These are phyloP conservation scores for Hypoxylon sp. DNA, from an alignment of 2,329 filamentous ascomycete species.

Conservation along the genomic window DNA sequence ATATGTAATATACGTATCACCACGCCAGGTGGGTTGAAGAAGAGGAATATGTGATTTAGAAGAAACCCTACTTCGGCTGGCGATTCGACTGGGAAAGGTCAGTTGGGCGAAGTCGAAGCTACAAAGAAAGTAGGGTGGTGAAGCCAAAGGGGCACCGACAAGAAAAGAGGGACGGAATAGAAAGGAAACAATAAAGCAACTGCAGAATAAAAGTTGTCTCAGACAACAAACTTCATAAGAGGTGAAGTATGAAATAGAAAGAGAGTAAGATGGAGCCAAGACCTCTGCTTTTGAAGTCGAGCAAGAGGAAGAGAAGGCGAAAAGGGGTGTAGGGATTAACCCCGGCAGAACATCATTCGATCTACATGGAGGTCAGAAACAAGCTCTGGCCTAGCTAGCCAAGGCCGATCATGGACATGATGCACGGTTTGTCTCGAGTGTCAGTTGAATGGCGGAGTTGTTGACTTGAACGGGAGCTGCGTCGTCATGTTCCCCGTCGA, in stretches of 20 bases:
- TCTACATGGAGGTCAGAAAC: conserved; percentile 40
- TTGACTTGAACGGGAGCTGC: conserved; percentile 34
- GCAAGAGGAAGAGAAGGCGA: conserved; percentile 23
- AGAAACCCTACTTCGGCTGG: conserved; percentile 26
- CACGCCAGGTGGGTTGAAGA: conserved; percentile 48
- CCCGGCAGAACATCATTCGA: conserved; percentile 37
- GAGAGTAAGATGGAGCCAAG: conserved; percentile 38
- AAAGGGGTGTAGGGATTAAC: conserved; percentile 28
- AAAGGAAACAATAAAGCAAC: conserved; percentile 36
- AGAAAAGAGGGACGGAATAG: conserved; percentile 31
- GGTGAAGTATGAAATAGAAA: conserved; percentile 32
- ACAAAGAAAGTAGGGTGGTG: conserved; percentile 3
- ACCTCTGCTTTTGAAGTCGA: conserved; percentile 37
- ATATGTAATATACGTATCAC: conserved; percentile 32
- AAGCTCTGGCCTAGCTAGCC: conserved; percentile 43
- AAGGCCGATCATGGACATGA: conserved; percentile 41
- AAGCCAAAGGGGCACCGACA: conserved; percentile 25
- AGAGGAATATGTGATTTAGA: conserved; percentile 27
- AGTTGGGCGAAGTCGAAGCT: not conserved
- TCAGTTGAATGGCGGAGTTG: conserved; percentile 12
- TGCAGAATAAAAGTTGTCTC: conserved; percentile 40
- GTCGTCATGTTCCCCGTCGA: conserved; percentile 39
- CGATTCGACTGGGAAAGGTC: conserved; percentile 26
- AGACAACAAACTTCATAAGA: conserved; percentile 38
- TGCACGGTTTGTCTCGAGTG: conserved; percentile 38